Evolutionary conservation across 73 alveolate genomes (phyloP), one percentile per base, ranked within the genome.

Genomic region (Durusdinium trenchii): DNA sequence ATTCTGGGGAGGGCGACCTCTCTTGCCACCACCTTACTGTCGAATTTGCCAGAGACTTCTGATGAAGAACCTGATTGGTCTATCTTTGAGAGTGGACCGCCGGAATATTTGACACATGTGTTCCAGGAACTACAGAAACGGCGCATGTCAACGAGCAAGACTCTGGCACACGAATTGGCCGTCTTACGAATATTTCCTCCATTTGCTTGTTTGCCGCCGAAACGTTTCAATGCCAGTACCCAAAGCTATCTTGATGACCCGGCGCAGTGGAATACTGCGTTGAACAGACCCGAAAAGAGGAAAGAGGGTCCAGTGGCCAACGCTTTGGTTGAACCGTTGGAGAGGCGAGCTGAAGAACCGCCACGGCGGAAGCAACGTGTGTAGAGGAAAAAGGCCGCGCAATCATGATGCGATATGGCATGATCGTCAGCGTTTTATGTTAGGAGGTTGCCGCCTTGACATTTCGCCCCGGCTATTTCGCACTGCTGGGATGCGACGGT

Each of bases 271-370:
- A 42, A 78, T 45, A 61, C 89, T 3, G 89, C 61, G 16, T 16
- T 16, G 36, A 20, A 35, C 7, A 40, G 42, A 42, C 36, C 61
- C 16, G 45, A 20, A 43, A 78, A 78, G 20, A n/a, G 89, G 36
- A 46, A 46, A 2, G 40, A 18, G 7, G 61, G 2, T 26, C 40
- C 36, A 45, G 14, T 78, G 26, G 36, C 89, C 35, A n/a, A 42
- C 4, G 38, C 36, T 23, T 32, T 78, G 61, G 20, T 6, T 38
- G 62, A 78, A 78, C 57, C 62, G 38, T 45, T 78, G 89, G 89
- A 78, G 43, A 40, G 89, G 61, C 89, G 89, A 5, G 89, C 62
- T 16, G 61, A 43, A 32, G 89, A 78, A 28, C 89, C 89, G 61
- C 62, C 40, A 14, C 10, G 89, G 62, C 57, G 38, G 16, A 78